Evolutionary conservation across 441 rosid species (phyloP), one percentile per base, ranked within the genome.

Genomic region (Erodium texanum): DNA sequence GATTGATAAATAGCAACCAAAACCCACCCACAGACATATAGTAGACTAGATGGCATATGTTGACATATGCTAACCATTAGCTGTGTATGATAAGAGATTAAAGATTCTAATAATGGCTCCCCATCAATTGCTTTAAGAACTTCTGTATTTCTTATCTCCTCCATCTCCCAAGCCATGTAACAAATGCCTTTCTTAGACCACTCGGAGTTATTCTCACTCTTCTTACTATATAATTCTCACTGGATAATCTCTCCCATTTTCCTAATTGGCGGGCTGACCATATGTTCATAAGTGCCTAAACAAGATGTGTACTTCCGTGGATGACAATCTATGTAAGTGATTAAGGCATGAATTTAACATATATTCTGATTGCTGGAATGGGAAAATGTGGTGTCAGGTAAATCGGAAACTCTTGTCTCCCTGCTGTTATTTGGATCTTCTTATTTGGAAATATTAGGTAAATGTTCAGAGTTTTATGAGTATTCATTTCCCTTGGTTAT

Each of bases 1-100:
- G 61, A 65, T 59, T 71, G 32, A 52, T 52, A 52, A 52, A 52
- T 52, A 18, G 18, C 27, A 5, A 22, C 24, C 62, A 58, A 19
- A 58, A 19, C 62, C 27, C 10, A 58, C 20, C 62, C 62, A 20
- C 5, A 54, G 2, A 58, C 20, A 19, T 8, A 20, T 8, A 20
- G 8, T 16, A 10, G 27, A 8, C 62, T 20, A 58, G 62, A 58
- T 19, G 19, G 9, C 62, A 58, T 58, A 27, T 24, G 4, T 58
- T 20, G 38, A 7, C 61, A 54, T 18, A 54, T 16, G 3, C 10
- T 18, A 54, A 54, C 11, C 9, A 7, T 5, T 54, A 23, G 62
- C 27, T 5, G 9, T 20, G 14, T 1, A 7, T 8, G 27, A 58
- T 14, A 58, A 58, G 14, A 8, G 0, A 41, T 41, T 3, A 41